Conservation (phyloP, 1,284 basidiomycete genomes). For the Ceratobasidium sp. region DNA sequence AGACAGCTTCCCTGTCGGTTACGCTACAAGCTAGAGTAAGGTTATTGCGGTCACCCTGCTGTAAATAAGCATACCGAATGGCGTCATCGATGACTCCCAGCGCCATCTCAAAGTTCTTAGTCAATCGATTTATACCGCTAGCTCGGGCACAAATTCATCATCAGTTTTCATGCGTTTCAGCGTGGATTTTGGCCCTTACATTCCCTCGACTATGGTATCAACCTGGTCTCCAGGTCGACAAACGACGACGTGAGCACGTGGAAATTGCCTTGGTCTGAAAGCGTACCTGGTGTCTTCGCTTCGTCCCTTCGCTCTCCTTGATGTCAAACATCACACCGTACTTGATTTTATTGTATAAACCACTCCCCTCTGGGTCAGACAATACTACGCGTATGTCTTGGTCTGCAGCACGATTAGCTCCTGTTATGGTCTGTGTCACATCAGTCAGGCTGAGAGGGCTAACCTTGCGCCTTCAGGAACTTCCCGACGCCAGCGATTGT, state of each 20-base stretch:
- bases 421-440: not conserved
- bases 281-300: slow-evolving; percentile 77
- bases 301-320: slow-evolving; percentile 94
- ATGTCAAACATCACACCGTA: slow-evolving; percentile 92
- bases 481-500: slow-evolving; percentile 87
- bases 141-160: slow-evolving; percentile 48
- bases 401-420: slow-evolving; percentile 1
- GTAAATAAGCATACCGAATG: slow-evolving; percentile 65
- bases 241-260: not conserved
- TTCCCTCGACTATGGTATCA: slow-evolving; percentile 89
- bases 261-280: not conserved
- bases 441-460: slow-evolving; percentile 46
- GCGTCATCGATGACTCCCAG: slow-evolving; percentile 85
- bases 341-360: slow-evolving; percentile 94
- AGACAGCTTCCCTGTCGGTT: slow-evolving; percentile 87
- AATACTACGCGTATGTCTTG: slow-evolving; percentile 71
- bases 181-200: slow-evolving; percentile 58
- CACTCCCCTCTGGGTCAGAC: slow-evolving; percentile 93
- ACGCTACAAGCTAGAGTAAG: slow-evolving; percentile 59
- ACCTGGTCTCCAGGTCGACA: slow-evolving; percentile 55
- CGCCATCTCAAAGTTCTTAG: slow-evolving; percentile 84
- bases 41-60: not conserved
- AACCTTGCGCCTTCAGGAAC: slow-evolving; percentile 62
- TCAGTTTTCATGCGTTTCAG: not conserved
- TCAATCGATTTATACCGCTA: slow-evolving; percentile 88